These are phyloP conservation scores for Pseudopithomyces maydicus DNA, from an alignment of 2,329 filamentous ascomycete genomes.

Conservation along the genomic window DNA sequence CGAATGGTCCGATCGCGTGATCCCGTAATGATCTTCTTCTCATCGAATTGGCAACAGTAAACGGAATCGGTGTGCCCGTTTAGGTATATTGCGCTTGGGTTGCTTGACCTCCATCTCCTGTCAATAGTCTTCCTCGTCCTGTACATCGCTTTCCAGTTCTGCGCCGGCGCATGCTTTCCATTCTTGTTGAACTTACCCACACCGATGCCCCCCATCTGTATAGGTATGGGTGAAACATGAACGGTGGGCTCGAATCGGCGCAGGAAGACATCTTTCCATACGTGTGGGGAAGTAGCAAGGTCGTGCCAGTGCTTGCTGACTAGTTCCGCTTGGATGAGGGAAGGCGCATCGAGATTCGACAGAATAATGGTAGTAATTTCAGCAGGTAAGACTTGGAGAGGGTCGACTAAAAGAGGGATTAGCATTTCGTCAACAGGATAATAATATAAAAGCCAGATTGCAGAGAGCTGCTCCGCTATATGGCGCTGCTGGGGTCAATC, in stretches of 20 bases:
- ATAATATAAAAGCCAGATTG: too few species aligned
- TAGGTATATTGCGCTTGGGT: conserved; percentile 82
- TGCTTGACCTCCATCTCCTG: conserved; percentile 77
- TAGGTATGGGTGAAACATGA: conserved; percentile 51
- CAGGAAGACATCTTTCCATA: conserved; percentile 68
- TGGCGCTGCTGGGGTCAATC: too few species aligned
- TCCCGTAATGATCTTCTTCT: conserved; percentile 95
- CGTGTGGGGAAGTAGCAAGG: conserved; percentile 60
- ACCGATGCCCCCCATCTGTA: conserved; percentile 58
- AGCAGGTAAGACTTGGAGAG: conserved; percentile 59
- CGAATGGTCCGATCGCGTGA: conserved; percentile 95
- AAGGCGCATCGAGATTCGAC: conserved; percentile 62
- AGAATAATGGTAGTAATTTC: conserved; percentile 66
- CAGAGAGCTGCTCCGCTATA: too few species aligned
- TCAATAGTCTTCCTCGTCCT: conserved; percentile 76
- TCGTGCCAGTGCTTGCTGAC: conserved; percentile 64
- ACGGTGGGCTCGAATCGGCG: conserved; percentile 56
- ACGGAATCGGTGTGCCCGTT: conserved; percentile 95
- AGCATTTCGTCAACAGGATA: background rate
- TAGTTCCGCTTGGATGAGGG: conserved; percentile 59
- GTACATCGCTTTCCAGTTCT: conserved; percentile 88
- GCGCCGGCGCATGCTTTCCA: conserved; percentile 56
- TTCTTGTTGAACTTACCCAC: conserved; percentile 53
- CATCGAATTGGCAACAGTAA: conserved; percentile 97
- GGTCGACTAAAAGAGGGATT: conserved; percentile 49